Evolutionary conservation across 2,329 filamentous ascomycete species (phyloP).

Genomic region (Periconia sp.): DNA sequence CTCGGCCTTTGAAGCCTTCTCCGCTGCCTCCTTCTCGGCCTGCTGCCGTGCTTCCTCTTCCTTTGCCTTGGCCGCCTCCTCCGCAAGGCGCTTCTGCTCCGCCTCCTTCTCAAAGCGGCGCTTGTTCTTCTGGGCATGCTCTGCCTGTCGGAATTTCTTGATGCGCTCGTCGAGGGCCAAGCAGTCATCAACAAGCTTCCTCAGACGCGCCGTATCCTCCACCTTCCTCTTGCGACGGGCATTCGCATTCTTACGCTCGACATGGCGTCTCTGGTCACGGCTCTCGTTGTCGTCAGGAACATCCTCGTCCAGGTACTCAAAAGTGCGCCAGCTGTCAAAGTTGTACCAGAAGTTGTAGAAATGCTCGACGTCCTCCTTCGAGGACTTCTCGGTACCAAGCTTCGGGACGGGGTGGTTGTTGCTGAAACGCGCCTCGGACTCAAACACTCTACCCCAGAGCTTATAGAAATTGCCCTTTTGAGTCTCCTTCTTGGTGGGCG

Average conservation of each 20-base stretch:
- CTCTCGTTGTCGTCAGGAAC: conserved; percentile 99
- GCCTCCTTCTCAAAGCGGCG: conserved; percentile 90
- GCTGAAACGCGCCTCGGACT: conserved; percentile 90
- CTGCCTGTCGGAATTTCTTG: conserved; percentile 93
- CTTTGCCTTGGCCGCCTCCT: conserved; percentile 84
- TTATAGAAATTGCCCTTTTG: conserved; percentile 93
- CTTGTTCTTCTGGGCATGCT: conserved; percentile 95
- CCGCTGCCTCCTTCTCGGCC: conserved; percentile 83
- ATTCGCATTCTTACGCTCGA: conserved; percentile 98
- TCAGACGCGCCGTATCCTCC: conserved; percentile 90
- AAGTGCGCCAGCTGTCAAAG: conserved; percentile 96
- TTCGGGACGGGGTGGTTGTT: conserved; percentile 85
- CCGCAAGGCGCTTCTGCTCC: conserved; percentile 82
- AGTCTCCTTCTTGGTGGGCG: conserved; percentile 88
- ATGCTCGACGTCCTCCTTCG: conserved; percentile 85
- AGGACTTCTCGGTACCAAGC: conserved; percentile 83
- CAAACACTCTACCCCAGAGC: conserved; percentile 89
- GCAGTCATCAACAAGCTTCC: conserved; percentile 86
- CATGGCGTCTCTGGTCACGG: conserved; percentile 97
- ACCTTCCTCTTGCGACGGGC: conserved; percentile 99
- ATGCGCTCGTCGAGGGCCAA: conserved; percentile 90
- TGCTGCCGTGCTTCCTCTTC: conserved; percentile 80
- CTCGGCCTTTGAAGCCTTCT: conserved; percentile 82
- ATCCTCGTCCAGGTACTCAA: conserved; percentile 98
- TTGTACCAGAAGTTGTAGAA: conserved; percentile 99